A percentile compares a stretch with the other conserved stretches of the same genome.
Conservation (phyloP, 495 filamentous ascomycete genomes). For the Lichenothelia convexa region DNA sequence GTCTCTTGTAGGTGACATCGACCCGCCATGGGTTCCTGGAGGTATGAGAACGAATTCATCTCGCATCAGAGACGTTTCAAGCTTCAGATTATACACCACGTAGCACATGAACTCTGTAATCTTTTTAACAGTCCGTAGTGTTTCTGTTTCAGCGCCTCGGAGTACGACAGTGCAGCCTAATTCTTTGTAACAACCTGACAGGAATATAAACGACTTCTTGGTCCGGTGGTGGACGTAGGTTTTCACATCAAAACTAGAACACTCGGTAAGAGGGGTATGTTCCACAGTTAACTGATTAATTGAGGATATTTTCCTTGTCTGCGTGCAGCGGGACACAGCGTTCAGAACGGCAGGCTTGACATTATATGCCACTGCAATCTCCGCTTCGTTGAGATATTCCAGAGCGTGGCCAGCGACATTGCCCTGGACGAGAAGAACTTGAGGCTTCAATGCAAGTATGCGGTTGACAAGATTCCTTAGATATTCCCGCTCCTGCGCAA, state of each 20-base stretch:
- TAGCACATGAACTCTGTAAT: conserved; percentile 99
- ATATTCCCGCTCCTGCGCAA: conserved; percentile 92
- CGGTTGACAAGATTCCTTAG: conserved; percentile 79
- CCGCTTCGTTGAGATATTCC: conserved; percentile 67
- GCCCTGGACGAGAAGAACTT: conserved; percentile 71
- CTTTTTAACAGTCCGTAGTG: conserved; percentile 63
- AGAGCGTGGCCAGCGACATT: conserved; percentile 82
- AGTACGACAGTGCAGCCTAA: conserved; percentile 93
- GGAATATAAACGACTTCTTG: conserved; percentile 89
- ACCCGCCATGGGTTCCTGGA: too few relatives aligned
- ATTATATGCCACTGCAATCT: conserved; percentile 84
- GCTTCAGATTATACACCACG: conserved; percentile 91
- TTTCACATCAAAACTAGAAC: conserved; percentile 80
- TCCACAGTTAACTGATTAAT: conserved; percentile 82
- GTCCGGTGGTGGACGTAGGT: conserved; percentile 68
- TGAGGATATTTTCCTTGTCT: conserved; percentile 82
- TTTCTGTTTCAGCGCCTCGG: conserved; percentile 54
- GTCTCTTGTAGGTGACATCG: too few relatives aligned
- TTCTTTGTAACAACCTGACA: conserved; percentile 81
- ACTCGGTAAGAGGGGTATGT: conserved; percentile 59
- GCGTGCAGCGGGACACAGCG: conserved; percentile 78
- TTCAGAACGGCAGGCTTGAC: conserved; percentile 92
- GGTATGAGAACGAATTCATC: conserved; percentile 89
- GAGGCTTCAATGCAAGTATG: conserved; percentile 71
- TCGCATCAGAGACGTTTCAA: conserved; percentile 90